Evolutionary conservation across 768 basidiomycete genomes (phyloP), one percentile per base, ranked within the genome.

Genomic region (Kwoniella sp.): DNA sequence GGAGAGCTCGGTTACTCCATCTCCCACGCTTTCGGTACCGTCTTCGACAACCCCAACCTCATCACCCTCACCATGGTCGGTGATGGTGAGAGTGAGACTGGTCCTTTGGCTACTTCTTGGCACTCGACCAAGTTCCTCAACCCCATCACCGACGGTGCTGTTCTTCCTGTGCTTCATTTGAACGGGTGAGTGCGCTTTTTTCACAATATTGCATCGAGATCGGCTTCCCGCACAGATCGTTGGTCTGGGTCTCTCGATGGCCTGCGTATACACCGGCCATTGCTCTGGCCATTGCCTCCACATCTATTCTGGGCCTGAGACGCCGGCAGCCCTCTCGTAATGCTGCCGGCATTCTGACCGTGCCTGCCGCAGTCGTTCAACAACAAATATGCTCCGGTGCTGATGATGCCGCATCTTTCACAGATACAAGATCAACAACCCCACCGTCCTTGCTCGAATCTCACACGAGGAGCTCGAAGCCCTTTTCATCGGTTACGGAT

Each of bases 111-210:
- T 25, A 73, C 79, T 26, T 69, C 12, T 61, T 93, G 91, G 90
- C 90, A 92, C 73, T 87, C 85, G 8, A 88, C 83, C 86, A 94
- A 95, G 82, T 95, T 89, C 78, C 86, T 94, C 70, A 92, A 95
- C 77, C 92, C 93, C 30, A 86, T 86, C 30, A 92, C 92, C 79
- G 90, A 89, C 8, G 92, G 93, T 22, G 92, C 93, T 0, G 91
- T 95, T 28, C 83, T 95, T 22, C 93, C 92, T 23, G 90, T 94
- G 63, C 83, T 95, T 4, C 90, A 93, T 74, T 85, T 90, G 68
- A 93, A 93, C 92, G 91, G 92, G 93, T 75, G 84, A 92, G 79
- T 88, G 87, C 72, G 90, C n/a, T n/a, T n/a, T n/a, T n/a, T n/a
- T n/a, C n/a, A n/a, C n/a, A n/a, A n/a, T n/a, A n/a, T n/a, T n/a